Percentiles rank a stretch among this genome's conserved stretches.
Evolutionary conservation across 352 stramenopile species (phyloP).

Genomic region (Pythium aquatile): DNA sequence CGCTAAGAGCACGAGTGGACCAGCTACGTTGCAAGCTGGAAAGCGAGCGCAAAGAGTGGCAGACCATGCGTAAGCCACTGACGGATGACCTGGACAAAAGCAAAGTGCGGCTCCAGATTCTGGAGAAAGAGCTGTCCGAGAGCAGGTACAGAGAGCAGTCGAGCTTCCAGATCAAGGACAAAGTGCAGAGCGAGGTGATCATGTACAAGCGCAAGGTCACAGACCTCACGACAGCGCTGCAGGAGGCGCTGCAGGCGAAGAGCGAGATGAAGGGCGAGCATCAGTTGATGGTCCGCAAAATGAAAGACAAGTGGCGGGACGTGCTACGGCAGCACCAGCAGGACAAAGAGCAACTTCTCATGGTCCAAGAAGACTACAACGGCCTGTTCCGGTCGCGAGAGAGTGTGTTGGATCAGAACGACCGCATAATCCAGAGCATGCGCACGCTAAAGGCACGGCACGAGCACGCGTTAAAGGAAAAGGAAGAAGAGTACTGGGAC

Average conservation of each 20-base stretch:
- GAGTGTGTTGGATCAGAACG: conserved; percentile 43
- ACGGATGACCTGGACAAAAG: conserved; percentile 55
- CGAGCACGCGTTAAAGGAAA: conserved; percentile 44
- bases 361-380: conserved; percentile 76
- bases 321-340: conserved; percentile 40
- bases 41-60: conserved; percentile 67
- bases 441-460: conserved; percentile 44
- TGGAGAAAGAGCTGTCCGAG: conserved; percentile 72
- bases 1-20: conserved; percentile 59
- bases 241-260: conserved; percentile 42
- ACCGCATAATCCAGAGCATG: conserved; percentile 44
- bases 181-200: conserved; percentile 48
- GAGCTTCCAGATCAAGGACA: conserved; percentile 70
- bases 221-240: conserved; percentile 48
- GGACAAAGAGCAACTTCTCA: conserved; percentile 54
- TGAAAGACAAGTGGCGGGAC: conserved; percentile 74
- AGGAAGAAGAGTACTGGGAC: conserved; percentile 58
- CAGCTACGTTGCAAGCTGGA: conserved; percentile 68
- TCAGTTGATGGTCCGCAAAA: conserved; percentile 38
- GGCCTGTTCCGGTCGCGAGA: conserved; percentile 50
- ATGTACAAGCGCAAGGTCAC: conserved; percentile 58
- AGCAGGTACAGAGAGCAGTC: conserved; percentile 58
- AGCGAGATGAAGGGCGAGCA: conserved; percentile 55
- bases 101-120: conserved; percentile 41
- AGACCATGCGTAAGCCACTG: conserved; percentile 47